Base-by-base conservation (phyloP, 306 rosid genomes). In the Dryas drummondii region DNA sequence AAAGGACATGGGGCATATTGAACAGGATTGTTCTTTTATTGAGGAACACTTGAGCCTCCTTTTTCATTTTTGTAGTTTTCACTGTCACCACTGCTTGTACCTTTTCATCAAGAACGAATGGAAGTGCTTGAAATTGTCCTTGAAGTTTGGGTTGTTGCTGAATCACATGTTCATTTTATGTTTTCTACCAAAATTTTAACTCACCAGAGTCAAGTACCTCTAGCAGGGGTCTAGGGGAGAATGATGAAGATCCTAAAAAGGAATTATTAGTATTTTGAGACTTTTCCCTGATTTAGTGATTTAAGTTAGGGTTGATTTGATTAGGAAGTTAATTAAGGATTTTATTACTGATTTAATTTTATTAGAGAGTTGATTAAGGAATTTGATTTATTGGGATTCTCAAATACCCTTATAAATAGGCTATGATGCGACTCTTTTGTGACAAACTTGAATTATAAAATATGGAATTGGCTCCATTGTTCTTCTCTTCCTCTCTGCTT, bases 301-400 rank as follows among this genome's bases (percentile, higher is more conserved):
- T 32, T 32, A 32, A 32, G 37, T 32, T 32, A 32, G 37, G 37
- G 37, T 32, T 32, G 64, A 40, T 10, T 10, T 19, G 32, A 12
- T n/a, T 9, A 27, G n/a, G 32, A 46, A 65, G 70, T 65, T 7
- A 65, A n/a, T 65, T 45, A 47, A 44, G 14, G 32, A 12, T 65
- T 65, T 12, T 7, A 16, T 41, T 8, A 6, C 6, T 37, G 47
- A 62, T 40, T 32, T 62, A n/a, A 37, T 42, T 65, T 65, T 19
- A 12, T 65, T n/a, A 22, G 15, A 19, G 13, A n/a, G 9, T 65
- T 65, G 27, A n/a, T 2, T 0, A 17, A n/a, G 65, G 53, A 44
- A 45, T 17, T 15, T 9, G 66, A 63, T 42, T 41, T 22, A 22
- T 63, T 63, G 49, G n/a, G 68, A n/a, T 66, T 66, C 53, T 65